Percentiles rank a stretch among this genome's conserved stretches.
phyloP scores from a whole-genome alignment of 2,329 filamentous ascomycete genomes.

The Alternaria metachromatica region DNA sequence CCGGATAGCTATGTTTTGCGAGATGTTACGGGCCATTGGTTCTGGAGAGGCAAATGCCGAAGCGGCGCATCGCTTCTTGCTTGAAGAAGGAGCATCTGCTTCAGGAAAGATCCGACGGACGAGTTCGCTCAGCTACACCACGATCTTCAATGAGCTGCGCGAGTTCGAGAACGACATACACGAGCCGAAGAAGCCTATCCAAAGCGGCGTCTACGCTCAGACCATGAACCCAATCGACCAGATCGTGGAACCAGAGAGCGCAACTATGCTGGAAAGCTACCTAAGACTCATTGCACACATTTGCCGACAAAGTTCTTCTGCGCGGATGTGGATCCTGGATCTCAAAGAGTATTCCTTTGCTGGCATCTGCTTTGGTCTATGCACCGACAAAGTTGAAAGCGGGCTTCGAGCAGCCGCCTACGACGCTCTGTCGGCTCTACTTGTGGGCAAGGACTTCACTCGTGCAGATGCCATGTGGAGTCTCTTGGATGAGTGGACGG shows the following conservation, averaged over 20 bases:
- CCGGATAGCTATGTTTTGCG: constrained; percentile 94
- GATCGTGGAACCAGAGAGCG: constrained; percentile 88
- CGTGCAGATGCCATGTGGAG: constrained; percentile 80
- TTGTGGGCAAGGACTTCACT: constrained; percentile 73
- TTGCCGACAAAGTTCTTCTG: constrained; percentile 73
- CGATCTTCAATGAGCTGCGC: constrained; percentile 88
- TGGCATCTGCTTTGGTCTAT: constrained; percentile 77
- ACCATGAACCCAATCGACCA: constrained; percentile 48
- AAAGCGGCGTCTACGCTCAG: constrained; percentile 61
- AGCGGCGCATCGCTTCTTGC: constrained; percentile 84
- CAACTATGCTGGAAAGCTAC: constrained; percentile 97
- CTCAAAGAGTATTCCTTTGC: constrained; percentile 72
- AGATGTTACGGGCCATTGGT: constrained; percentile 90
- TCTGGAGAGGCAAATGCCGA: constrained; percentile 82
- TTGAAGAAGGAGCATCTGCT: constrained; percentile 76
- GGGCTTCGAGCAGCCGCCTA: constrained; percentile 86
- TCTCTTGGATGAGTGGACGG: constrained; percentile 78
- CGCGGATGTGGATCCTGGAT: constrained; percentile 76
- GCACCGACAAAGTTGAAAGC: constrained; percentile 76
- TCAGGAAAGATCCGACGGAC: constrained; percentile 81
- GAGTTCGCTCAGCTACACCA: constrained; percentile 87
- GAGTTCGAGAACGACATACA: constrained; percentile 82
- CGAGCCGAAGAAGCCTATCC: constrained; percentile 70
- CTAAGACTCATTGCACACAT: constrained; percentile 86
- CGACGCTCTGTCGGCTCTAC: constrained; percentile 74